Evolutionary conservation across 1,284 basidiomycete genomes (phyloP).

Genomic region (Wolfiporia cocos): DNA sequence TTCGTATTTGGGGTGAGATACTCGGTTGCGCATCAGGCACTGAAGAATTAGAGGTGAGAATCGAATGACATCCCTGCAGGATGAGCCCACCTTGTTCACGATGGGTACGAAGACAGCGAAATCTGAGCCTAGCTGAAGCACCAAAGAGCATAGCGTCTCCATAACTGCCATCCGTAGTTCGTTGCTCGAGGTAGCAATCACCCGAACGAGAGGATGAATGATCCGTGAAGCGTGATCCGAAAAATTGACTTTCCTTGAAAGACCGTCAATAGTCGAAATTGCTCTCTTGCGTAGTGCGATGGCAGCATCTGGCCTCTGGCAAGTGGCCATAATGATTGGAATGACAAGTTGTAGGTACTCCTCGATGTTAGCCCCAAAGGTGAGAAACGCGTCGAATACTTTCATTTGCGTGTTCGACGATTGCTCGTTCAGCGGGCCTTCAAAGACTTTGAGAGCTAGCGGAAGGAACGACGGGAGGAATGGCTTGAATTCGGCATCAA

Average conservation of each 20-base stretch:
- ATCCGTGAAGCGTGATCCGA: constrained; percentile 98
- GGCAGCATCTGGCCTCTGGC: constrained; percentile 80
- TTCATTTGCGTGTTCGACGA: constrained; percentile 79
- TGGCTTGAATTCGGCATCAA: constrained; percentile 98
- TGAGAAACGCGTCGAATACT: constrained; percentile 90
- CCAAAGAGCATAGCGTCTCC: constrained; percentile 91
- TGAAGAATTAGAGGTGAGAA: constrained; percentile 23
- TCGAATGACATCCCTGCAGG: background rate
- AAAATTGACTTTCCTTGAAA: constrained; percentile 94
- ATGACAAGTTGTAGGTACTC: constrained; percentile 98
- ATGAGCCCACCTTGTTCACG: constrained; percentile 78
- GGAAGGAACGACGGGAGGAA: constrained; percentile 94
- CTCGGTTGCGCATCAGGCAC: constrained; percentile 75
- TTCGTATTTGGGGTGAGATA: constrained; percentile 87
- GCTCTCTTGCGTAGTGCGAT: constrained; percentile 81
- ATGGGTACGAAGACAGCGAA: constrained; percentile 98
- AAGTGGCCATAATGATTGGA: constrained; percentile 90
- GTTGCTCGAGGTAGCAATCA: constrained; percentile 74
- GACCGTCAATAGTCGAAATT: constrained; percentile 86
- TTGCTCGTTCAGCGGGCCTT: constrained; percentile 80
- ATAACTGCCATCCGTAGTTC: constrained; percentile 87
- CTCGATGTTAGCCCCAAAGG: constrained; percentile 95
- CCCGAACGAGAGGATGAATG: constrained; percentile 91
- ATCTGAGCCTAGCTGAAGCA: constrained; percentile 92
- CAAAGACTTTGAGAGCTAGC: constrained; percentile 87